phyloP scores from a whole-genome alignment of 441 rosid species.

The Adansonia rubrostipa region DNA sequence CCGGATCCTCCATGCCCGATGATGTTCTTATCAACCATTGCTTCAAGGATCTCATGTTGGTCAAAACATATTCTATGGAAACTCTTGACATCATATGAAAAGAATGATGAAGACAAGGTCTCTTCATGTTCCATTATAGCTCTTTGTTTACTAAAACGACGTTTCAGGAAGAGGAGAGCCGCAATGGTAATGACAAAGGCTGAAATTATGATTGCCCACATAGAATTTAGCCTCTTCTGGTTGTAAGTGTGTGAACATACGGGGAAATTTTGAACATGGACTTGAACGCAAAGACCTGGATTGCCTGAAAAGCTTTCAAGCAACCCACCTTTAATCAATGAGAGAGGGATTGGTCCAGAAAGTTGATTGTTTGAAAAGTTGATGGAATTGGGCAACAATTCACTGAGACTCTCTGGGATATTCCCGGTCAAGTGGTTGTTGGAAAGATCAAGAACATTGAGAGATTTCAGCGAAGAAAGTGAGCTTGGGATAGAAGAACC shows the following conservation, averaged over 20 bases:
- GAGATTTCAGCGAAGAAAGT: conserved; percentile 67
- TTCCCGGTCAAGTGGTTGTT: conserved; percentile 71
- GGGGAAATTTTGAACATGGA: conserved; percentile 53
- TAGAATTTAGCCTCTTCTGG: conserved; percentile 55
- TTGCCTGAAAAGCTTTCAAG: conserved; percentile 84
- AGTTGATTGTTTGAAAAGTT: conserved; percentile 82
- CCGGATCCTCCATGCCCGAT: conserved; percentile 95
- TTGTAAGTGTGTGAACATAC: conserved; percentile 51
- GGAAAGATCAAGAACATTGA: conserved; percentile 92
- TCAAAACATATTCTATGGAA: conserved; percentile 80
- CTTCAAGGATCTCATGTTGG: conserved; percentile 69
- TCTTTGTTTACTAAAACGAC: conserved; percentile 52
- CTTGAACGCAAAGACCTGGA: conserved; percentile 79
- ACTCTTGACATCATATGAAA: conserved; percentile 78
- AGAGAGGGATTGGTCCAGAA: conserved; percentile 84
- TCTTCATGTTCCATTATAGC: conserved; percentile 65
- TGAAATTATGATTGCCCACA: conserved; percentile 66
- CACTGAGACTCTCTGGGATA: conserved; percentile 70
- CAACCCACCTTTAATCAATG: conserved; percentile 68
- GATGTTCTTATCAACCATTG: conserved; percentile 79
- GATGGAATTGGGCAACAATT: conserved; percentile 74
- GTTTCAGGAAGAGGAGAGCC: conserved; percentile 62
- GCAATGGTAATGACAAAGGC: conserved; percentile 54
- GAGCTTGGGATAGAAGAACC: conserved; percentile 69
- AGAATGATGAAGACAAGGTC: conserved; percentile 63